Conservation (phyloP, 1,284 basidiomycete genomes). For the Paramarasmius palmivorus region DNA sequence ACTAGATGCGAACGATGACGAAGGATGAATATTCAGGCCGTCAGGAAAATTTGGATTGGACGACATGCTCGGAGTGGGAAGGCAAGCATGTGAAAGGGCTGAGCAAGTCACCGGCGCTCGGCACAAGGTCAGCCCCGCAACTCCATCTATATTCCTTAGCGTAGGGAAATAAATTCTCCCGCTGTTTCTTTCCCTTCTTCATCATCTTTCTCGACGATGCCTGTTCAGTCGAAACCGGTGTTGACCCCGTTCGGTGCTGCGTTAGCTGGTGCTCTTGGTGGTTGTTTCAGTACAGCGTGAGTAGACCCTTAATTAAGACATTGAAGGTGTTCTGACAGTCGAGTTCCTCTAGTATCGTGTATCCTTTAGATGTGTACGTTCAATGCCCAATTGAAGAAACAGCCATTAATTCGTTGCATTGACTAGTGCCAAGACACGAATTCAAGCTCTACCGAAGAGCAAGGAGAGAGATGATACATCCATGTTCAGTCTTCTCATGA, state of each 20-base stretch:
- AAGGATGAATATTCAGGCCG: constrained; percentile 41
- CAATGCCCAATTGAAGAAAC: constrained; percentile 9
- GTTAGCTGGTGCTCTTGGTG: constrained; percentile 92
- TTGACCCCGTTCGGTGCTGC: constrained; percentile 93
- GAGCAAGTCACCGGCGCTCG: not conserved
- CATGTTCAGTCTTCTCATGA: constrained; percentile 65
- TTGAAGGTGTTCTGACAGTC: constrained; percentile 13
- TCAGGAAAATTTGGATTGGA: constrained; percentile 40
- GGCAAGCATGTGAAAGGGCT: constrained; percentile 1
- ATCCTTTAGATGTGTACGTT: constrained; percentile 91
- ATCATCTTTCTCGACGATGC: constrained; percentile 37
- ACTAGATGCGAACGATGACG: constrained; percentile 10
- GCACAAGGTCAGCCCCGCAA: not conserved
- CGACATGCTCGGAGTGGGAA: not conserved
- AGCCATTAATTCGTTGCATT: not conserved
- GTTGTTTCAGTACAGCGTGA: constrained; percentile 91
- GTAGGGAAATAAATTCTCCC: not conserved
- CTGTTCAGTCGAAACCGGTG: constrained; percentile 58
- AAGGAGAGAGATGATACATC: constrained; percentile 58
- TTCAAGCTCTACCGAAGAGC: constrained; percentile 74
- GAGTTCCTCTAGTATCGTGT: constrained; percentile 70
- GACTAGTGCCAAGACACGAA: constrained; percentile 88
- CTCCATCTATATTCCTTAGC: not conserved
- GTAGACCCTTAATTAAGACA: constrained; percentile 32
- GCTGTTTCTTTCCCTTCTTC: constrained; percentile 9